Evolutionary conservation across 176 grass and related monocot species (phyloP).

Genomic region (Otatea glauca): DNA sequence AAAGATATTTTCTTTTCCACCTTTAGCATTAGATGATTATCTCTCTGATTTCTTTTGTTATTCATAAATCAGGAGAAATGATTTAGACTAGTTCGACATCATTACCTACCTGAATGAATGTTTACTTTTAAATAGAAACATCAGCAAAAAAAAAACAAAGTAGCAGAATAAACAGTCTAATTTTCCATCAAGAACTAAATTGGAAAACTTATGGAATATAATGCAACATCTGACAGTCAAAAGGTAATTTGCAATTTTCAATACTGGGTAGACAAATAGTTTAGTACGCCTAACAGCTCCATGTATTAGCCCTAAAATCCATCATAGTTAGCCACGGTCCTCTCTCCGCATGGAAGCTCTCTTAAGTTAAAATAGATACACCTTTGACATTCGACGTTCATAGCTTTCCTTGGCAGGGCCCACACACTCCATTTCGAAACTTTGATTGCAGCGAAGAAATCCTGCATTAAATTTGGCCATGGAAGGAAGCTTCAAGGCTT

Average conservation of each 20-base stretch:
- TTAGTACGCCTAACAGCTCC: not conserved
- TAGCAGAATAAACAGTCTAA: not conserved
- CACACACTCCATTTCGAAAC: slow-evolving; percentile 72
- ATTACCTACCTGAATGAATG: not conserved
- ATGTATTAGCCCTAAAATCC: not conserved
- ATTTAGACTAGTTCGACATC: not conserved
- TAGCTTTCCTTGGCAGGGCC: slow-evolving; percentile 78
- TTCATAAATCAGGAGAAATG: not conserved
- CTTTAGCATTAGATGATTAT: not conserved
- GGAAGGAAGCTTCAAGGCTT: slow-evolving; percentile 86
- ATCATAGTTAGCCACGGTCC: not conserved
- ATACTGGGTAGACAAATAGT: not conserved
- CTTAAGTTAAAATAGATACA: slow-evolving; percentile 8
- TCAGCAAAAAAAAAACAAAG: not conserved
- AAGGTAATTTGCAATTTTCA: not conserved
- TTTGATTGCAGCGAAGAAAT: slow-evolving; percentile 78
- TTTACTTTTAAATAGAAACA: not conserved
- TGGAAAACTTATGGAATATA: not conserved
- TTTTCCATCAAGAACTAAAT: not conserved
- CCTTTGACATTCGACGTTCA: slow-evolving; percentile 72
- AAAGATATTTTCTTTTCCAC: not conserved
- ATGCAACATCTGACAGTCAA: not conserved
- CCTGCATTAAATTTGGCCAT: slow-evolving; percentile 96
- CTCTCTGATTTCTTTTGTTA: not conserved
- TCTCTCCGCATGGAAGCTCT: slow-evolving; percentile 14